Conservation (phyloP, 2,329 filamentous ascomycete genomes). For the Pseudogymnoascus sp. region DNA sequence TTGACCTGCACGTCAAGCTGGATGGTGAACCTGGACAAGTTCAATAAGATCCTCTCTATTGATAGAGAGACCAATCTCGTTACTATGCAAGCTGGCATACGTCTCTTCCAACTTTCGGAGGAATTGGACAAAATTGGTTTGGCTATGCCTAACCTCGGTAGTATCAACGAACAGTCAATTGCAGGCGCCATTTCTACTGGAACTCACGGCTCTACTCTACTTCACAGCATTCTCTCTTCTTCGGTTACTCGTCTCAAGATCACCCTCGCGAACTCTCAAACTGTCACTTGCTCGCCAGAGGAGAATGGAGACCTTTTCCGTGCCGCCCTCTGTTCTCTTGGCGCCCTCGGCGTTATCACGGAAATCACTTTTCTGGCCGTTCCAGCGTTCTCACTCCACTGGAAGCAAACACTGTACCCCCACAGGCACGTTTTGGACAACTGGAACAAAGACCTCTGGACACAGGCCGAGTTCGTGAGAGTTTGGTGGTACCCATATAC, state of each 20-base stretch:
- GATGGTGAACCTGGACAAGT: conserved; percentile 88
- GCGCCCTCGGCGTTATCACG: conserved; percentile 81
- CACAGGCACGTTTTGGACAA: conserved; percentile 59
- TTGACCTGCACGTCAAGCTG: conserved; percentile 89
- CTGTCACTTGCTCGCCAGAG: conserved; percentile 58
- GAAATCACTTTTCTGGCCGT: conserved; percentile 80
- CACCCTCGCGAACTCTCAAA: conserved; percentile 71
- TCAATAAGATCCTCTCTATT: conserved; percentile 62
- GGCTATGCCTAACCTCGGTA: conserved; percentile 85
- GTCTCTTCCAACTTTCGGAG: conserved; percentile 64
- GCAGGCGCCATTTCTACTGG: conserved; percentile 88
- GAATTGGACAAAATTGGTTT: conserved; percentile 67
- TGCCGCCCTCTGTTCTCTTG: conserved; percentile 78
- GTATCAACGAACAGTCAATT: conserved; percentile 90
- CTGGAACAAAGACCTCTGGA: conserved; percentile 75
- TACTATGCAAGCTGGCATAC: conserved; percentile 80
- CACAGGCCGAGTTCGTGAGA: conserved; percentile 74
- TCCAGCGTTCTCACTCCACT: conserved; percentile 74
- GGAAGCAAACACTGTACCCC: conserved; percentile 70
- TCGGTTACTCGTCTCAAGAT: conserved; percentile 67
- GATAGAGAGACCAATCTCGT: conserved; percentile 59
- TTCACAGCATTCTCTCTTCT: conserved; percentile 77
- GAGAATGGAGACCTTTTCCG: conserved; percentile 74
- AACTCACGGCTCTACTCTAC: conserved; percentile 82
- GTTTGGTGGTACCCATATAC: conserved; percentile 99